Base-by-base conservation (phyloP, 352 stramenopile species). In the Globisporangium mamillatum region DNA sequence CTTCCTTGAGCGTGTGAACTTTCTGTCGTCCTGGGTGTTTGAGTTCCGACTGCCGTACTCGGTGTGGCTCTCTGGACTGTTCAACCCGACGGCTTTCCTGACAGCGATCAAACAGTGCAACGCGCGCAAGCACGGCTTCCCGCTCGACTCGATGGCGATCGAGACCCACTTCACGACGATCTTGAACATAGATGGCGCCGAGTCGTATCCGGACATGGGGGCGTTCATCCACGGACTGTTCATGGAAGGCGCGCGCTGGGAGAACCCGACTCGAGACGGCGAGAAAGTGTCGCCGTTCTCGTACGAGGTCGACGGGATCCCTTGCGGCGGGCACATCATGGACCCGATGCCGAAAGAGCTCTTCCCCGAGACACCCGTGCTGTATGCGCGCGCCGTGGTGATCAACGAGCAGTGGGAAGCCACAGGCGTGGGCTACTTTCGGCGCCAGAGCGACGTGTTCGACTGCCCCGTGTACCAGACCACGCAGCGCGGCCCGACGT, bases 401-500 rank as follows among this genome's bases (percentile, higher is more conserved):
- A 91, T 99, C 58, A 78, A 97, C 61, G 78, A 81, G 9, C 71
- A 82, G 12, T 99, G 97, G 97, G 96, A 99, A 74, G 88, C 94
- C n/a, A 98, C 88, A 14, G 78, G 90, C 41, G 94, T 99, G 29
- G 97, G 97, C 12, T 98, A 98, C 73, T 93, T 99, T 63, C 84
- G 97, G 10, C 82, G 96, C 57, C 74, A 79, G 48, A 70, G 78
- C 8, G 84, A 93, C 54, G 80, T 98, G 6, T 98, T 98, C 71
- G 94, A 99, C 68, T 98, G 91, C 62, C 97, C 97, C 44, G 90
- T 99, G 53, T 99, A 99, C 74, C 92, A 98, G 58, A 99, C 97
- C 38, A 98, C 91, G 60, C 92, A 95, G 67, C 82, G 97, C 46
- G 96, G 97, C 1, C 92, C 97, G n/a, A 98, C 94, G 20, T 99